Evolutionary conservation across 2,329 filamentous ascomycete species (phyloP).

Genomic region (Paramyrothecium roridum): DNA sequence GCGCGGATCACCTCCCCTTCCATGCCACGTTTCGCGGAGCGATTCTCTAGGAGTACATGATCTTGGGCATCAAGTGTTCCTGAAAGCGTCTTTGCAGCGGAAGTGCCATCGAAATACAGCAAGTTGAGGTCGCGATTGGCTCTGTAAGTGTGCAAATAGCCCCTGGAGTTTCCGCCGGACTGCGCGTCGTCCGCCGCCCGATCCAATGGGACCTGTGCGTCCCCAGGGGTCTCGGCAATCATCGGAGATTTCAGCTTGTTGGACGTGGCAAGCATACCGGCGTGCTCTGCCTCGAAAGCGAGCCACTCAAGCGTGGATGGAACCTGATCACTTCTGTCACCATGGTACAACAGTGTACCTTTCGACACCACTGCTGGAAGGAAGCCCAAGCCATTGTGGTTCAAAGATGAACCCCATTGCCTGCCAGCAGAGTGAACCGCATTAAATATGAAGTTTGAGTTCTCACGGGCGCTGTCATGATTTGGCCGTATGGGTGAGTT

Average conservation of each 20-base stretch:
- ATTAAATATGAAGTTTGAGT: slow-evolving; percentile 69
- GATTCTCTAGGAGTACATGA: slow-evolving; percentile 48
- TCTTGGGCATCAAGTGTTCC: slow-evolving; percentile 70
- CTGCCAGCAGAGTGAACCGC: slow-evolving; percentile 68
- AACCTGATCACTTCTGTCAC: slow-evolving; percentile 39
- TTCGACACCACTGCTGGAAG: slow-evolving; percentile 63
- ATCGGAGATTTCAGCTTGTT: not conserved
- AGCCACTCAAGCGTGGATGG: slow-evolving; percentile 64
- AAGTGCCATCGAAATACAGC: slow-evolving; percentile 69
- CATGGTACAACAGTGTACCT: slow-evolving; percentile 68
- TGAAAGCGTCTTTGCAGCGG: slow-evolving; percentile 60
- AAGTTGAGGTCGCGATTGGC: slow-evolving; percentile 55
- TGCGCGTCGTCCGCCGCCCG: slow-evolving; percentile 6
- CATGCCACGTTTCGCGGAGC: not conserved
- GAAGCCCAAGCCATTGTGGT: slow-evolving; percentile 74
- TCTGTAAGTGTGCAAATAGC: slow-evolving; percentile 66
- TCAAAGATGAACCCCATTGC: slow-evolving; percentile 69
- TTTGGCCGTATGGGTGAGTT: slow-evolving; percentile 20
- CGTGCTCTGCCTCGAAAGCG: slow-evolving; percentile 75
- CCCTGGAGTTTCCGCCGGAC: slow-evolving; percentile 24
- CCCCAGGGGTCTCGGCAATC: not conserved
- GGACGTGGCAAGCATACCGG: slow-evolving; percentile 56
- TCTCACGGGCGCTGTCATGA: slow-evolving; percentile 35
- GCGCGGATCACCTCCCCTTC: no score
- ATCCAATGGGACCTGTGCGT: not conserved